These are phyloP conservation scores for Beauveria sp. DNA, from an alignment of 2,329 filamentous ascomycete species.

Conservation along the genomic window DNA sequence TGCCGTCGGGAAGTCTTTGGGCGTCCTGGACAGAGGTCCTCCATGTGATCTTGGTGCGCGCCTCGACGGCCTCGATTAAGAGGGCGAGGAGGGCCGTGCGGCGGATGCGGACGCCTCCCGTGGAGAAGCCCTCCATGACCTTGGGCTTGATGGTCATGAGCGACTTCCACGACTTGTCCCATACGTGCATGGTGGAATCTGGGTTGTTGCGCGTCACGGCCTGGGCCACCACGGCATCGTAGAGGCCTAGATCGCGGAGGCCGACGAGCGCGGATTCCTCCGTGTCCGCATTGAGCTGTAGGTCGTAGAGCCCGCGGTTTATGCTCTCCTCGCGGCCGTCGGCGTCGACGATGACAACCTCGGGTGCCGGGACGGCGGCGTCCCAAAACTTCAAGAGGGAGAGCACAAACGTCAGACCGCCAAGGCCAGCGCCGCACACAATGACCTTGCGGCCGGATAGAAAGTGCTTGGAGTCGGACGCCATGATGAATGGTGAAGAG, in stretches of 20 bases:
- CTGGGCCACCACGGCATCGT: slow-evolving; percentile 21
- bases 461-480: slow-evolving; percentile 11
- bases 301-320: slow-evolving; percentile 24
- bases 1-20: neutral
- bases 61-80: slow-evolving; percentile 20
- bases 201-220: slow-evolving; percentile 18
- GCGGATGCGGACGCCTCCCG: slow-evolving; percentile 21
- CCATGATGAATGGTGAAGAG: neutral
- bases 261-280: slow-evolving; percentile 23
- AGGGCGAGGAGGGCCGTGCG: slow-evolving; percentile 21
- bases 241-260: slow-evolving; percentile 26
- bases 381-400: slow-evolving; percentile 28
- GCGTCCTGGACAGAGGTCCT: neutral
- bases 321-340: slow-evolving; percentile 20
- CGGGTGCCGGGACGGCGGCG: slow-evolving; percentile 18
- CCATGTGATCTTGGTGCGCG: slow-evolving; percentile 3
- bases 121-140: slow-evolving; percentile 18
- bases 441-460: slow-evolving; percentile 29
- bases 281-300: slow-evolving; percentile 24
- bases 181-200: slow-evolving; percentile 23
- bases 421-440: slow-evolving; percentile 31
- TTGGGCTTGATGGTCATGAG: slow-evolving; percentile 20
- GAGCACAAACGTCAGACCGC: slow-evolving; percentile 29
- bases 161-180: slow-evolving; percentile 23
- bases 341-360: slow-evolving; percentile 29